Percentiles rank a stretch among this genome's conserved stretches.
phyloP scores from a whole-genome alignment of 257 asterid species.

The Solanum raphanifolium region DNA sequence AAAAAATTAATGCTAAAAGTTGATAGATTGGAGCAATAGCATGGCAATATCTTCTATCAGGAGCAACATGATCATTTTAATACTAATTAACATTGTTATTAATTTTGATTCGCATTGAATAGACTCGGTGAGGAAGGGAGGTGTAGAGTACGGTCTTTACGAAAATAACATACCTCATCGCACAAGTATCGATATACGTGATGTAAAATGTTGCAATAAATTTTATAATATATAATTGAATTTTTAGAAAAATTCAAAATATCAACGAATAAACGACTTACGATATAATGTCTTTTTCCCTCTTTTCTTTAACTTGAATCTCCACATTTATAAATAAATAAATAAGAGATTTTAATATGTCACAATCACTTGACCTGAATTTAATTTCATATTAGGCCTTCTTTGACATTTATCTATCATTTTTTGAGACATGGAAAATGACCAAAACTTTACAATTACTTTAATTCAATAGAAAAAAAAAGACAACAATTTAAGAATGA shows the following conservation, averaged over 20 bases:
- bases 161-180: fast-evolving
- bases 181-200: fast-evolving
- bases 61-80: background rate
- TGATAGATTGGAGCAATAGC: background rate
- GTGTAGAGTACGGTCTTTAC: fast-evolving
- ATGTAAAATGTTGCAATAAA: background rate
- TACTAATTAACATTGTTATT: background rate
- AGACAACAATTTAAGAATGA: background rate
- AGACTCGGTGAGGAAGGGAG: background rate
- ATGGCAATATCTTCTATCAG: background rate
- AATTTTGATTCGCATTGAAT: background rate
- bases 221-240: background rate
- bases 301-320: background rate
- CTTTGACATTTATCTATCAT: background rate
- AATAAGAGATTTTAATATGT: background rate
- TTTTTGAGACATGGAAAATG: background rate
- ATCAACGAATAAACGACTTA: background rate
- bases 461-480: background rate
- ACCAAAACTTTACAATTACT: background rate
- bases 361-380: background rate
- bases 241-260: background rate
- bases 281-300: background rate
- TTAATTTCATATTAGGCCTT: background rate
- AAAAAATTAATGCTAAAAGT: background rate
- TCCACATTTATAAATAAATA: background rate